Conservation (phyloP, 345 rosid genomes). For the Ceriops zippeliana region DNA sequence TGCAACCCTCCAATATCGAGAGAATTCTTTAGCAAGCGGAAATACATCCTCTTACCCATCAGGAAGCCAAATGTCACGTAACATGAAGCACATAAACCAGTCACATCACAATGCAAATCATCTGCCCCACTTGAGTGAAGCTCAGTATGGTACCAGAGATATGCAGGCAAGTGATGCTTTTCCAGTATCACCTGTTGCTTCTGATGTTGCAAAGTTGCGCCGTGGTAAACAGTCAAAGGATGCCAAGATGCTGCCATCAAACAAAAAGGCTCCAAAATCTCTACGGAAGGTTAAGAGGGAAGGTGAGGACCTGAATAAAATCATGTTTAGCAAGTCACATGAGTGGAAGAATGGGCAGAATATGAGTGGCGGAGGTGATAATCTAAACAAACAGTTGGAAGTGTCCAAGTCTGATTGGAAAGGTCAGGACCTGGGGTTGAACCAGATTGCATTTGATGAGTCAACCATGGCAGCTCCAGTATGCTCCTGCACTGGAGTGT, state of each 20-base stretch:
- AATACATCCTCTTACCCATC: slow-evolving; percentile 63
- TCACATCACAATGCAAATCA: slow-evolving; percentile 65
- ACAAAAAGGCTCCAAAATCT: slow-evolving; percentile 61
- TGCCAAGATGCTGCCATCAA: slow-evolving; percentile 41
- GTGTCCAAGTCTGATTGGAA: slow-evolving; percentile 79
- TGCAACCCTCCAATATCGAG: slow-evolving; percentile 79
- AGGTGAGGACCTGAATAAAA: slow-evolving; percentile 59
- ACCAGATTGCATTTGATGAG: slow-evolving; percentile 89
- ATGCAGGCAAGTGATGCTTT: slow-evolving; percentile 47
- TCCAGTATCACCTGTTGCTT: slow-evolving; percentile 41
- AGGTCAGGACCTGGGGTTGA: slow-evolving; percentile 76
- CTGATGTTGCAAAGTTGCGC: slow-evolving; percentile 58
- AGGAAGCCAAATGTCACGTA: slow-evolving; percentile 77
- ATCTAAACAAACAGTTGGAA: slow-evolving; percentile 40
- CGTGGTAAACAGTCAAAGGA: slow-evolving; percentile 73
- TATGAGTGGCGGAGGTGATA: slow-evolving; percentile 41
- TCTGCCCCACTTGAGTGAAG: slow-evolving; percentile 52
- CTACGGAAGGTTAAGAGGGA: slow-evolving; percentile 75
- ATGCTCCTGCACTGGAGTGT: slow-evolving; percentile 86
- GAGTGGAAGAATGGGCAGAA: slow-evolving; percentile 54
- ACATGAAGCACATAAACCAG: slow-evolving; percentile 81
- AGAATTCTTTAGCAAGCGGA: slow-evolving; percentile 55
- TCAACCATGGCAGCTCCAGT: slow-evolving; percentile 87
- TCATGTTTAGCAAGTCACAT: slow-evolving; percentile 55
- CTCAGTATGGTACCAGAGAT: slow-evolving; percentile 54